These are phyloP conservation scores for Acanthamoeba castellanii DNA, from an alignment of 208 protist species.

Conservation along the genomic window DNA sequence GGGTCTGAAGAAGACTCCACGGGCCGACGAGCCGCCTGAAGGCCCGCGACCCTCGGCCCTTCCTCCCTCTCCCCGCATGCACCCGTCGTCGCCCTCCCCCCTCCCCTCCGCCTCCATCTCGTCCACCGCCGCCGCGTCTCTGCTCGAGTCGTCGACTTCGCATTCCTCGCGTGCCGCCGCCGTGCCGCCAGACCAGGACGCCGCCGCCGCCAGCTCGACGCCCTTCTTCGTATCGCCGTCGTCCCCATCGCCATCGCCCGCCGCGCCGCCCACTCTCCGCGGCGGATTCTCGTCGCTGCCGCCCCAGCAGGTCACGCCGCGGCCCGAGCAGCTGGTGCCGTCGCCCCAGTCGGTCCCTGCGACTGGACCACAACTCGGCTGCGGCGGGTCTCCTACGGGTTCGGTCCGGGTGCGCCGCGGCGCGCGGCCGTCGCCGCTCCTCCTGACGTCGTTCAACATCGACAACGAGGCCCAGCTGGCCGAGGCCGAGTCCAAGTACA, in stretches of 20 bases:
- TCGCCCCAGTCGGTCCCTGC: neutral
- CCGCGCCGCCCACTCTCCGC: neutral
- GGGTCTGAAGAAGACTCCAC: neutral
- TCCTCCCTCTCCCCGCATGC: neutral
- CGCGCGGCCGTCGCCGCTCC: neutral
- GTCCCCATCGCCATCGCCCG: neutral
- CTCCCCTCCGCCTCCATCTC: neutral
- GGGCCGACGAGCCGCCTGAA: neutral
- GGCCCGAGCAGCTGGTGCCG: too few species aligned
- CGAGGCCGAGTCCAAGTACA: neutral
- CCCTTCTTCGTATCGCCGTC: neutral
- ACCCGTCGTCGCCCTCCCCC: too few species aligned
- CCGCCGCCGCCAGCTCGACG: neutral
- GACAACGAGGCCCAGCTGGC: neutral
- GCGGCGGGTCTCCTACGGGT: too few species aligned
- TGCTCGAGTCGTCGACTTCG: neutral
- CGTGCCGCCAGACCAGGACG: neutral
- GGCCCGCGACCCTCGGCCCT: neutral
- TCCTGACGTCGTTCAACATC: neutral
- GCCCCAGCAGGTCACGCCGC: too few species aligned
- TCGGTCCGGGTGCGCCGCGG: neutral
- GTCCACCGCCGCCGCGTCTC: neutral
- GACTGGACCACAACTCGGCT: neutral
- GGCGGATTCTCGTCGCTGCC: neutral
- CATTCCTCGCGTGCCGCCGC: neutral